A percentile compares a stretch with the other conserved stretches of the same genome.
Evolutionary conservation across 345 rosid species (phyloP).

Genomic region (Geranium rotundifolium): DNA sequence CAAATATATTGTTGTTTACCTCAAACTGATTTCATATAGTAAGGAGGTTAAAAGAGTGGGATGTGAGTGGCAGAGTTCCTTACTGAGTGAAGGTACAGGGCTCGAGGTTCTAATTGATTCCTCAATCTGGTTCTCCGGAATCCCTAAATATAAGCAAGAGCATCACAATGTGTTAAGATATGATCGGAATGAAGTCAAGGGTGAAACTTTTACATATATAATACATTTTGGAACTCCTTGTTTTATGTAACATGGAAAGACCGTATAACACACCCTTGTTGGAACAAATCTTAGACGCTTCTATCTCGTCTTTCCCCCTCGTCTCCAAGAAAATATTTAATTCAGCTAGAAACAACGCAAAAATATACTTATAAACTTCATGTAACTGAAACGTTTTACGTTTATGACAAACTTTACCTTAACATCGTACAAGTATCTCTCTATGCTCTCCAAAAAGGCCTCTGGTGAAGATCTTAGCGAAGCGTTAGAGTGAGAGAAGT

Average conservation of each 20-base stretch:
- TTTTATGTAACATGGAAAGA: background rate
- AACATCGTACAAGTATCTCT: conserved; percentile 32
- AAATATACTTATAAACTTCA: background rate
- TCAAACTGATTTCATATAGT: background rate
- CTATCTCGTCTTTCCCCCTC: no score
- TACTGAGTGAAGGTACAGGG: conserved; percentile 57
- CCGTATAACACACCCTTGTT: no score
- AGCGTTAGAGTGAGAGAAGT: conserved; percentile 29
- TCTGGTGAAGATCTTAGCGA: conserved; percentile 25
- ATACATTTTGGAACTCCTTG: background rate
- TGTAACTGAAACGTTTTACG: background rate
- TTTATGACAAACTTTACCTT: conserved; percentile 29
- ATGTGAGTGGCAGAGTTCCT: conserved; percentile 10
- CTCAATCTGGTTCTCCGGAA: conserved; percentile 31
- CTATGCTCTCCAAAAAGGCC: conserved; percentile 36
- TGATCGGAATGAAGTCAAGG: background rate
- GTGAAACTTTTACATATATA: background rate
- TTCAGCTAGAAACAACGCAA: background rate
- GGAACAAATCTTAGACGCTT: background rate
- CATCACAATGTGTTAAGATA: background rate
- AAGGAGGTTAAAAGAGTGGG: background rate
- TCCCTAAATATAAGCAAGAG: conserved; percentile 21
- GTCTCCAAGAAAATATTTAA: no score
- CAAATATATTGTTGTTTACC: background rate
- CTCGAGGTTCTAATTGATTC: conserved; percentile 28